A percentile compares a stretch with the other conserved stretches of the same genome.
Evolutionary conservation across 2,329 filamentous ascomycete species (phyloP).

Genomic region (Neopestalotiopsis clavispora): DNA sequence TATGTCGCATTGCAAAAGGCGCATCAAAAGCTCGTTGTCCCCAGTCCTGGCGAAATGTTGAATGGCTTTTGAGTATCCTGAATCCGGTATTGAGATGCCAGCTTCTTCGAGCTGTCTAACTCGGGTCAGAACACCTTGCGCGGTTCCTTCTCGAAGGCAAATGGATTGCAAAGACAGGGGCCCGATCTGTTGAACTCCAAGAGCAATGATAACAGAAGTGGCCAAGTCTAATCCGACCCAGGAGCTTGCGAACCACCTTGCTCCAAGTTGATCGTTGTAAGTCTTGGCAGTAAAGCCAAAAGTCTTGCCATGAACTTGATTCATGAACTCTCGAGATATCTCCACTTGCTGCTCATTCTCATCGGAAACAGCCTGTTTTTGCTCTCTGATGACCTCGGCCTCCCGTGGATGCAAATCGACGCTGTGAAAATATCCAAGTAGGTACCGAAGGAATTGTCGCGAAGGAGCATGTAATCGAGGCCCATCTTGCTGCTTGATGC

Average conservation of each 20-base stretch:
- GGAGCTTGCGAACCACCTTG: constrained; percentile 77
- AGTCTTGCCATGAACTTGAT: constrained; percentile 43
- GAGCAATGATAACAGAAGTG: constrained; percentile 68
- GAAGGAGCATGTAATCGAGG: constrained; percentile 44
- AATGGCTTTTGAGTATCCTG: constrained; percentile 69
- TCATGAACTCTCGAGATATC: constrained; percentile 39
- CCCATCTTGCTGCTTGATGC: constrained; percentile 46
- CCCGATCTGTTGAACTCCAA: constrained; percentile 75
- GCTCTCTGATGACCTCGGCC: constrained; percentile 25
- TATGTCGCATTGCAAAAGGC: constrained; percentile 54
- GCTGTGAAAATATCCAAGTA: constrained; percentile 51
- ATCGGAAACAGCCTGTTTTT: constrained; percentile 15
- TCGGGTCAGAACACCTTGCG: constrained; percentile 60
- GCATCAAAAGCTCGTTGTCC: constrained; percentile 53
- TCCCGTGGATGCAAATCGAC: constrained; percentile 43
- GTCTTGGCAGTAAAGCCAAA: constrained; percentile 48
- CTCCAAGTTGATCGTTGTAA: constrained; percentile 72
- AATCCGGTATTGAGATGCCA: constrained; percentile 66
- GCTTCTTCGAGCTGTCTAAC: constrained; percentile 65
- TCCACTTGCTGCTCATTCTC: constrained; percentile 23
- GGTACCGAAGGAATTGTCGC: constrained; percentile 53
- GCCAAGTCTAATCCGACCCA: constrained; percentile 76
- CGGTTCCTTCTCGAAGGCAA: constrained; percentile 65
- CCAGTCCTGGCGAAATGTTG: constrained; percentile 64
- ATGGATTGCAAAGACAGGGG: constrained; percentile 79